A percentile compares a stretch with the other conserved stretches of the same genome.
Evolutionary conservation across 306 rosid genomes (phyloP).

Genomic region (Lupinus albus): DNA sequence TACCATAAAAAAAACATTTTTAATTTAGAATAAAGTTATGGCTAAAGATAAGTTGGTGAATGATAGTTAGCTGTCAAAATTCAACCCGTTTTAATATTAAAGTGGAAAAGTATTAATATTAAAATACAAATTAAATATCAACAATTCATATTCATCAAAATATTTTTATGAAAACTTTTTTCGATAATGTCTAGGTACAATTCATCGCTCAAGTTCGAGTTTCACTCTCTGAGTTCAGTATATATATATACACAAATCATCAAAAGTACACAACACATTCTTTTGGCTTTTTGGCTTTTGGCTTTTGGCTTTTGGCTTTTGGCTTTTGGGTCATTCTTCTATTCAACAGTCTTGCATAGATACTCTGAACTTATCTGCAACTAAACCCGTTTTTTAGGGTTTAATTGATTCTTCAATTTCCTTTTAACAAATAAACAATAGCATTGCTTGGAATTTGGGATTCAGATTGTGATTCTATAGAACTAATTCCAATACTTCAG

Average conservation of each 20-base stretch:
- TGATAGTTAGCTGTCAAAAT: background rate
- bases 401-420: constrained; percentile 32
- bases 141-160: too few relatives aligned
- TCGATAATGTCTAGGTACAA: too few relatives aligned
- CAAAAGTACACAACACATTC: background rate
- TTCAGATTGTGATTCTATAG: background rate
- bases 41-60: background rate
- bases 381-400: constrained; percentile 46
- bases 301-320: too few relatives aligned
- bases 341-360: background rate
- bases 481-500: background rate
- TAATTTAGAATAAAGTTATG: background rate
- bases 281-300: too few relatives aligned
- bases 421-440: background rate
- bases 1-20: background rate
- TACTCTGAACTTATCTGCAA: background rate
- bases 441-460: background rate
- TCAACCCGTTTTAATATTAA: background rate
- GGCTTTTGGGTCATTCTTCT: background rate
- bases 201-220: too few relatives aligned
- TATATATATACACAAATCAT: too few relatives aligned
- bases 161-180: too few relatives aligned
- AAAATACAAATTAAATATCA: too few relatives aligned
- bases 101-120: background rate
- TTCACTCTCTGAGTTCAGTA: background rate